phyloP scores from a whole-genome alignment of 1,284 basidiomycete species.

The Ustilago cynodontis region DNA sequence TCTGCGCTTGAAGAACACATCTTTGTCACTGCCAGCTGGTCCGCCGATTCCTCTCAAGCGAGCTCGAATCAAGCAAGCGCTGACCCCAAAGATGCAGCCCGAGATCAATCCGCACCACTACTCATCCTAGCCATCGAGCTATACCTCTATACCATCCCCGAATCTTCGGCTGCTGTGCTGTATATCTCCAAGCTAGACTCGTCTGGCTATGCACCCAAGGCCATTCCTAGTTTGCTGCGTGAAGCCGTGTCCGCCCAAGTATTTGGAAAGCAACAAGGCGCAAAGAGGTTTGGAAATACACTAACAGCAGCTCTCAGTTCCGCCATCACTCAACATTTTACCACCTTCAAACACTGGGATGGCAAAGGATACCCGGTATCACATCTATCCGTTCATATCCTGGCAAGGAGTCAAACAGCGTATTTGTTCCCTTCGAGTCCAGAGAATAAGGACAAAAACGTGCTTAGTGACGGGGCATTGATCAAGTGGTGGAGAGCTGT shows the following conservation, averaged over 20 bases:
- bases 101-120: constrained; percentile 17
- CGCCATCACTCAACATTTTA: constrained; percentile 78
- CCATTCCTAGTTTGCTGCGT: constrained; percentile 23
- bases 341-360: constrained; percentile 73
- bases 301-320: constrained; percentile 77
- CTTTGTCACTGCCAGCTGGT: constrained; percentile 56
- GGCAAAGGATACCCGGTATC: constrained; percentile 9
- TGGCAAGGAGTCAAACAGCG: constrained; percentile 89
- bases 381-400: constrained; percentile 78
- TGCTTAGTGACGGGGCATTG: constrained; percentile 82
- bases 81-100: constrained; percentile 68
- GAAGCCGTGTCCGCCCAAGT: constrained; percentile 10
- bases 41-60: constrained; percentile 1
- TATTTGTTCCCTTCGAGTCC: constrained; percentile 95
- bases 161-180: constrained; percentile 79
- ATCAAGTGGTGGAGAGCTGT: constrained; percentile 89
- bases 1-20: constrained; percentile 31
- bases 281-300: constrained; percentile 26
- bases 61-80: not conserved
- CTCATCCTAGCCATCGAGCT: constrained; percentile 85
- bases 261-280: not conserved
- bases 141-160: constrained; percentile 80
- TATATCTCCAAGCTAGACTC: constrained; percentile 96
- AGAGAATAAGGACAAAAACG: constrained; percentile 78
- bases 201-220: constrained; percentile 78